Percentiles rank a stretch among this genome's conserved stretches.
Conservation (phyloP, 441 rosid genomes). For the Erodium trifolium region DNA sequence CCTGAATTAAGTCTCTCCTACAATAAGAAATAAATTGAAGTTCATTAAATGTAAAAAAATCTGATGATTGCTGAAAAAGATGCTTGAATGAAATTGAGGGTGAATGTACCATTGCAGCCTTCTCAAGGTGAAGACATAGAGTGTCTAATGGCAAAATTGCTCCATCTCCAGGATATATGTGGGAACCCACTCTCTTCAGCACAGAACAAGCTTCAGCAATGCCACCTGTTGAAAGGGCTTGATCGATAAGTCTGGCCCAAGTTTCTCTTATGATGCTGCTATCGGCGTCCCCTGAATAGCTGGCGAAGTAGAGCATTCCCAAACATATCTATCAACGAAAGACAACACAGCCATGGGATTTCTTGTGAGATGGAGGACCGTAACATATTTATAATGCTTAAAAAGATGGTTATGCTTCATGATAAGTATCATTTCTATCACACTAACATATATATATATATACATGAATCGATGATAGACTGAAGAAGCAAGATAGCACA, state of each 20-base stretch:
- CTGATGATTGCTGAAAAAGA: background rate
- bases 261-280: constrained; percentile 88
- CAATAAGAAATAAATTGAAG: constrained; percentile 11
- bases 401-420: background rate
- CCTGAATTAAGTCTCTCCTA: constrained; percentile 79
- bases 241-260: constrained; percentile 88
- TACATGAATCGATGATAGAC: too few species aligned
- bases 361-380: too few species aligned
- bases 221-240: constrained; percentile 83
- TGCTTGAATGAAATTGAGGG: constrained; percentile 6
- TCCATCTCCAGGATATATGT: constrained; percentile 85
- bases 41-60: constrained; percentile 1
- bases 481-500: constrained; percentile 13
- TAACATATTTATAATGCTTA: too few species aligned
- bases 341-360: constrained; percentile 20
- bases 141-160: constrained; percentile 75
- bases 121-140: constrained; percentile 90
- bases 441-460: constrained; percentile 4
- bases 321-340: constrained; percentile 56
- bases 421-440: background rate
- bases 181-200: constrained; percentile 79
- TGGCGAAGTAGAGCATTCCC: constrained; percentile 92
- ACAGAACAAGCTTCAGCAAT: constrained; percentile 89
- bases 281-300: constrained; percentile 82
- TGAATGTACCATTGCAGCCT: constrained; percentile 66